Evolutionary conservation across 2,329 filamentous ascomycete genomes (phyloP), one percentile per base, ranked within the genome.

Genomic region (Fusarium tanahbumbuense): DNA sequence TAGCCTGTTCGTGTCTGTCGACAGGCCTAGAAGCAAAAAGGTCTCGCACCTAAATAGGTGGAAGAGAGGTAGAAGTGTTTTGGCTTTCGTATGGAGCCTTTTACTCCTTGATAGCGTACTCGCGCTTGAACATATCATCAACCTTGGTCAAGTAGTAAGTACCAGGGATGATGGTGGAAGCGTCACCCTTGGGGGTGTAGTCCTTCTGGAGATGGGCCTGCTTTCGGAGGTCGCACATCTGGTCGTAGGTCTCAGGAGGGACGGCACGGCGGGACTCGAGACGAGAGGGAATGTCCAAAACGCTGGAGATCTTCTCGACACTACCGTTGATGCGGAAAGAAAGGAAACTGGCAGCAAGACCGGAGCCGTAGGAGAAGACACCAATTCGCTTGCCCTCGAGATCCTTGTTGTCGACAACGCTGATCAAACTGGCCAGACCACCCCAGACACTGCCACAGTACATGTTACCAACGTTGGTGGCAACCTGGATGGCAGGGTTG

Each of bases 121-220:
- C 87, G 76, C 93, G 89, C 84, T 92, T 90, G 90, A 93, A 96
- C 92, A 93, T 93, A 75, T 93, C 92, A 77, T 96, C 92, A 49
- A 96, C 87, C 79, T 91, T 89, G 77, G 88, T 89, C 63, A 96
- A 86, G 83, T 94, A 96, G 85, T 95, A 96, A 23, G 89, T 89
- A 63, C 89, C 91, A 64, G 87, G 82, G 65, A 79, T 78, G 60
- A 96, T 87, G 73, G 88, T 92, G 47, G 92, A 91, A 28, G 85
- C 77, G 56, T 89, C 89, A 61, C 93, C 93, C 76, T 85, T 81
- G 67, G 93, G 93, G 70, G 84, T 88, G 83, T 88, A 96, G 83
- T 89, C 84, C 85, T 94, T 95, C 85, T 94, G 88, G 71, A 95
- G 85, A 80, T 96, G 93, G 58, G 92, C 93, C 82, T 93, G 88